Conservation (phyloP, 495 filamentous ascomycete species). For the Ascodesmis nigricans region DNA sequence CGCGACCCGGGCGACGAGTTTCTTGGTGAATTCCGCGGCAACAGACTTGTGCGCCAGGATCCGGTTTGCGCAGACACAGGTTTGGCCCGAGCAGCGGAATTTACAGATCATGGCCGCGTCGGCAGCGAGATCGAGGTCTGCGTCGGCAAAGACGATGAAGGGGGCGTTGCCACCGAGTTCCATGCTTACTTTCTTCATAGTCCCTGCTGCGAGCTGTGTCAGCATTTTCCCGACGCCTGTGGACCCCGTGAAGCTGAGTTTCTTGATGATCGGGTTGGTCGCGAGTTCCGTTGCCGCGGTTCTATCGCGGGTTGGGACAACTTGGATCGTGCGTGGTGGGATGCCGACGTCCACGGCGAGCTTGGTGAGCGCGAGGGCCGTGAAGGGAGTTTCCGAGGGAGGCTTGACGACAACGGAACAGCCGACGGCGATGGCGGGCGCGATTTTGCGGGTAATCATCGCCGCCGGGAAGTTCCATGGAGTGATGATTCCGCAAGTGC, state of each 20-base stretch:
- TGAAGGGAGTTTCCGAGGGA: conserved; percentile 16
- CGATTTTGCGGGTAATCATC: conserved; percentile 26
- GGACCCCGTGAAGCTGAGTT: conserved; percentile 47
- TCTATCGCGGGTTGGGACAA: conserved; percentile 16
- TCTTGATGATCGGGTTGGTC: conserved; percentile 20
- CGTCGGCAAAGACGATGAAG: conserved; percentile 43
- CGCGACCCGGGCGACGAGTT: conserved; percentile 54
- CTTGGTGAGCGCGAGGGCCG: conserved; percentile 8
- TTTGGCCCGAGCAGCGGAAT: conserved; percentile 27
- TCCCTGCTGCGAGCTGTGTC: conserved; percentile 33
- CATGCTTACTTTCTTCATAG: conserved; percentile 44
- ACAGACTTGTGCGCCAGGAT: conserved; percentile 72
- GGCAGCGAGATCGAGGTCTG: conserved; percentile 37
- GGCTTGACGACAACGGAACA: conserved; percentile 20
- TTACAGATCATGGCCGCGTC: conserved; percentile 29
- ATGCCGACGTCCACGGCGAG: conserved; percentile 11
- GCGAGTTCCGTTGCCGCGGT: conserved; percentile 8
- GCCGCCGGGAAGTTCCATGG: conserved; percentile 28
- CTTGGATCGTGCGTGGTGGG: conserved; percentile 10
- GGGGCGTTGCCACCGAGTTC: conserved; percentile 47
- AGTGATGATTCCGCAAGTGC: conserved; percentile 23
- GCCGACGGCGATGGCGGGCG: conserved; percentile 24
- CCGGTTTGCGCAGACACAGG: conserved; percentile 11
- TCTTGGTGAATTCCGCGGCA: conserved; percentile 44
- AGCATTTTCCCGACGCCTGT: conserved; percentile 37